A percentile compares a stretch with the other conserved stretches of the same genome.
phyloP scores from a whole-genome alignment of 345 rosid species.

The Eucalyptus cloeziana region DNA sequence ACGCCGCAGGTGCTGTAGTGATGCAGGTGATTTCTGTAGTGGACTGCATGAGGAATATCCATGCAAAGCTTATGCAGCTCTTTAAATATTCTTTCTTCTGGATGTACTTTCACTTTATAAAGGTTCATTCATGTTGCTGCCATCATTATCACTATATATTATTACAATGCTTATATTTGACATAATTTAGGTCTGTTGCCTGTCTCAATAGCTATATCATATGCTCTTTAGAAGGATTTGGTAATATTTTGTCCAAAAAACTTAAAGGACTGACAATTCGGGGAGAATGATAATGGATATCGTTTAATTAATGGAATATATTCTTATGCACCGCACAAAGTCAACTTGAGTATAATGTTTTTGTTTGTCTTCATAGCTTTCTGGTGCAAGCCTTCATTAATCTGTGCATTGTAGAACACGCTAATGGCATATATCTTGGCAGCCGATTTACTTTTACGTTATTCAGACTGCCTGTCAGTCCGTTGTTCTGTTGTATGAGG shows the following conservation, averaged over 20 bases:
- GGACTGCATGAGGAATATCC: not conserved
- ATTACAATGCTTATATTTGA: not conserved
- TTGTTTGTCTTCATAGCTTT: not conserved
- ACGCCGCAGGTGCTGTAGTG: conserved; percentile 95
- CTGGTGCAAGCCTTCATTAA: not conserved
- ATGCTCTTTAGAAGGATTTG: not conserved
- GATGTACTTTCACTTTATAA: not conserved
- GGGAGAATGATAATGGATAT: not conserved
- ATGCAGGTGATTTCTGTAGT: conserved; percentile 48
- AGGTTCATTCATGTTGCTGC: not conserved
- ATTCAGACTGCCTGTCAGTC: not conserved
- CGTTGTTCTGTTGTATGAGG: not conserved
- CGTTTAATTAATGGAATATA: not conserved
- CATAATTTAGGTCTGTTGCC: not conserved
- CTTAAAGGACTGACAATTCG: not conserved
- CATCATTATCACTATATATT: not conserved
- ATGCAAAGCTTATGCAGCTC: not conserved
- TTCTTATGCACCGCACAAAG: not conserved
- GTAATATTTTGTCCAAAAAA: not conserved
- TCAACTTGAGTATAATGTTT: not conserved
- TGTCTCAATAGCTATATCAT: not conserved
- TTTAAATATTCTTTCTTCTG: not conserved
- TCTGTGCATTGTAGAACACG: not conserved
- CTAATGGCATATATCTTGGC: not conserved
- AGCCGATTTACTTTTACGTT: not conserved